Conservation (phyloP, 768 basidiomycete species). For the Collybia sp. region DNA sequence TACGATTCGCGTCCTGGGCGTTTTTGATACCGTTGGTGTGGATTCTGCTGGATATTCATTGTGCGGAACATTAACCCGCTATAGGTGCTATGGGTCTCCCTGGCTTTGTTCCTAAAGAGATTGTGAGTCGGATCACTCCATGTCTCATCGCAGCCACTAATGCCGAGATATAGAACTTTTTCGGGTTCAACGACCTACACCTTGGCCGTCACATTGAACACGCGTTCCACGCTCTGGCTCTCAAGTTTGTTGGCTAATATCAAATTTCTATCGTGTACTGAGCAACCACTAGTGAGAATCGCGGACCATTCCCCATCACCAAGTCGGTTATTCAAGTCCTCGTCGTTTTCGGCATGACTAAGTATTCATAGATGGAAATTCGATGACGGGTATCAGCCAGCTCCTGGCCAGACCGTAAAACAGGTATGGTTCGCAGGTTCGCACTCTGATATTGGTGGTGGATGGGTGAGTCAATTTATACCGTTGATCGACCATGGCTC, state of each 20-base stretch:
- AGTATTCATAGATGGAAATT: neutral
- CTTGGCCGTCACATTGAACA: neutral
- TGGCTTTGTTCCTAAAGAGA: neutral
- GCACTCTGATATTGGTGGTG: neutral
- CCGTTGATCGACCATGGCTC: too few relatives aligned
- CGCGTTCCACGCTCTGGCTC: neutral
- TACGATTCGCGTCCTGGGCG: neutral
- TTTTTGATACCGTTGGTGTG: neutral
- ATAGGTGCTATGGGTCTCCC: neutral
- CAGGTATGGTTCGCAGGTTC: neutral
- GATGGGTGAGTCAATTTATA: neutral
- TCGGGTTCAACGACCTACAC: neutral
- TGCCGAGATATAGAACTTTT: neutral
- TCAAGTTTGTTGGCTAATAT: neutral
- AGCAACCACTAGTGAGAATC: neutral
- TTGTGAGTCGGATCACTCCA: neutral
- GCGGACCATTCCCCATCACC: neutral
- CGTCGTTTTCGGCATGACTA: neutral
- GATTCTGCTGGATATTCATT: too few relatives aligned
- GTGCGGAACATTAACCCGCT: too few relatives aligned
- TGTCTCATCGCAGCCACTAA: neutral
- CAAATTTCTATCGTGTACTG: neutral
- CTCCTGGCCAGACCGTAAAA: neutral
- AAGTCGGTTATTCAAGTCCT: neutral
- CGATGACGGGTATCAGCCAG: neutral